Evolutionary conservation across 108 stramenopile genomes (phyloP), one percentile per base, ranked within the genome.

Genomic region (Schizochytrium sp.): DNA sequence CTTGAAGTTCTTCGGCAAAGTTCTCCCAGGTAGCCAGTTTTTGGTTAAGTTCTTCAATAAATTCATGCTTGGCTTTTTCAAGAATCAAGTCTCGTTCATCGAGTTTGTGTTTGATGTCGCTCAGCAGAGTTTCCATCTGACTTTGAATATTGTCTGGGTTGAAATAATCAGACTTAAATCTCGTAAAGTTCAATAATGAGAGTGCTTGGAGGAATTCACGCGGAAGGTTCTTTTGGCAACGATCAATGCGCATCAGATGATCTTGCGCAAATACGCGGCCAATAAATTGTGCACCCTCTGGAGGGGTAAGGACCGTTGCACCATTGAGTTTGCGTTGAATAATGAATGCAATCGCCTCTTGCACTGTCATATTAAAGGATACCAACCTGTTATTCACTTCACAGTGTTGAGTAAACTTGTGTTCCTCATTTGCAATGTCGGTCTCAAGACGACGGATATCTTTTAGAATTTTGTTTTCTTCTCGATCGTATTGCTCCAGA

Each of bases 281-380:
- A 5, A 55, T 38, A 49, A 83, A 55, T 10, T 17, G 15, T 1
- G 53, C 50, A 42, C 47, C 53, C 50, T 47, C 47, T n/a, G 76
- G 76, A 56, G 53, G 47, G 17, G 38, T 40, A n/a, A 83, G 76
- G 5, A 83, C 45, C 47, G 19, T 55, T 5, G 47, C 47, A 40
- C 76, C 76, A 0, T 42, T 55, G 76, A 83, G 76, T 28, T 83
- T 83, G 47, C 53, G 47, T 53, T 83, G 47, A 53, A 83, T 55
- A 40, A 83, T 53, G 55, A 83, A 83, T 5, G 76, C 47, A 83
- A 83, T 83, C 28, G 76, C 76, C 50, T 83, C 76, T 40, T 83
- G 19, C 38, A 55, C 76, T n/a, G 76, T 83, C 76, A 83, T 83
- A 28, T 83, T 83, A 53, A 83, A 83, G 5, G 76, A 83, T n/a